phyloP scores from a whole-genome alignment of 306 rosid species.

The Cicer judaicum region DNA sequence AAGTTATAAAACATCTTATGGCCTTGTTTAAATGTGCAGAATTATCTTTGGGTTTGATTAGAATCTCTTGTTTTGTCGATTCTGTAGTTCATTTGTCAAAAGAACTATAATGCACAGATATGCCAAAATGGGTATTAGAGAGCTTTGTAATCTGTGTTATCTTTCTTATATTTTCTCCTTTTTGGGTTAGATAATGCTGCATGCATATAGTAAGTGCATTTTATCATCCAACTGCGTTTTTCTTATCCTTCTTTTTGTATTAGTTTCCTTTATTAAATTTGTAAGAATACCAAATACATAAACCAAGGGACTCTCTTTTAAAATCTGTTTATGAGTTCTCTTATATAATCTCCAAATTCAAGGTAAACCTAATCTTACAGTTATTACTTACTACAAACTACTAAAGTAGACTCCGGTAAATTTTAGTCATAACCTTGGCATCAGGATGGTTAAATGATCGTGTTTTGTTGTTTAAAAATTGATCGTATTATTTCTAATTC shows the following conservation, averaged over 20 bases:
- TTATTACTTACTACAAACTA: slow-evolving; percentile 11
- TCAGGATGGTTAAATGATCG: slow-evolving; percentile 29
- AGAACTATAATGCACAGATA: neutral
- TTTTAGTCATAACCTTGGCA: neutral
- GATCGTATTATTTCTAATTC: slow-evolving; percentile 28
- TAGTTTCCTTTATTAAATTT: slow-evolving; percentile 17
- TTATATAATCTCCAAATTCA: slow-evolving; percentile 1
- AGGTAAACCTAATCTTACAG: slow-evolving; percentile 19
- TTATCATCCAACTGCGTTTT: slow-evolving; percentile 11
- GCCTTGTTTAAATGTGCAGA: neutral
- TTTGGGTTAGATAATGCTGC: neutral
- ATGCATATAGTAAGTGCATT: slow-evolving; percentile 27
- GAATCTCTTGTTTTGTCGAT: slow-evolving; percentile 7
- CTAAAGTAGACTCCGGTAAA: neutral
- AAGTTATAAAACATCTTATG: slow-evolving; percentile 7
- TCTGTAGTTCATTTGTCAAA: neutral
- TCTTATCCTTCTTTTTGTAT: neutral
- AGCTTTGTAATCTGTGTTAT: neutral
- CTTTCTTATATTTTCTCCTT: slow-evolving; percentile 29
- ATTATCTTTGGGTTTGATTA: slow-evolving; percentile 14
- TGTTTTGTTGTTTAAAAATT: slow-evolving; percentile 5
- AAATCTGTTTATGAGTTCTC: slow-evolving; percentile 5
- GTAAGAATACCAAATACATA: neutral
- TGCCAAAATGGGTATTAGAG: slow-evolving; percentile 20
- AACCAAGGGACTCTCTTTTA: slow-evolving; percentile 7